Evolutionary conservation across 345 rosid species (phyloP), one percentile per base, ranked within the genome.

Genomic region (Toxicodendron radicans): DNA sequence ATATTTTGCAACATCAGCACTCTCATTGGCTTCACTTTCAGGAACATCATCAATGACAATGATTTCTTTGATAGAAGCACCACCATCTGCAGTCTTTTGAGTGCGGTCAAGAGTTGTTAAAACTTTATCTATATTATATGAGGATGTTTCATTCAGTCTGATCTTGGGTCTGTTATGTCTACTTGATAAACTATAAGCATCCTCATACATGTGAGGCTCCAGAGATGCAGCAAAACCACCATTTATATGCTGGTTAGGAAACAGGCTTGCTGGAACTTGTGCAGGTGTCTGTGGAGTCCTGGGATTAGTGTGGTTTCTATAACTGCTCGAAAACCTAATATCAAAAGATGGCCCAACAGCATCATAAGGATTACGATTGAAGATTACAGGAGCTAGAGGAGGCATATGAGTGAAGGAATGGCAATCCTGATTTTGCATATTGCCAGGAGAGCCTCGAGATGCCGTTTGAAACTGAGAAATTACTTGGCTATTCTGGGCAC

Each of bases 31-130:
- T 66, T 81, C 88, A 66, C 69, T 80, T 59, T 83, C 87, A 21
- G 83, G 79, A 72, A 57, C 71, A 82, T 88, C 92, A 53, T 90
- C 92, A 21, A 84, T 85, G 78, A 86, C 70, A 60, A 86, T 82
- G 67, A 86, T 60, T 73, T 88, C 89, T 78, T 78, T 80, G 23
- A 13, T 61, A n/a, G 76, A 76, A 80, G 63, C 43, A 57, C 71
- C 17, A 66, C 83, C 61, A 76, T 72, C 82, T 30, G 73, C 79
- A 69, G 14, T 74, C 66, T 67, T 74, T 38, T 27, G 54, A 46
- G 43, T 52, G 66, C 24, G 66, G 58, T 73, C 81, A 75, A 66
- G 23, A 70, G 68, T 41, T 35, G 71, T 24, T 51, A 69, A 24
- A 33, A 64, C 32, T 73, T 71, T 78, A 71, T 78, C 75, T 59